Conservation (phyloP, 768 basidiomycete genomes). For the Calocybe cyanea region DNA sequence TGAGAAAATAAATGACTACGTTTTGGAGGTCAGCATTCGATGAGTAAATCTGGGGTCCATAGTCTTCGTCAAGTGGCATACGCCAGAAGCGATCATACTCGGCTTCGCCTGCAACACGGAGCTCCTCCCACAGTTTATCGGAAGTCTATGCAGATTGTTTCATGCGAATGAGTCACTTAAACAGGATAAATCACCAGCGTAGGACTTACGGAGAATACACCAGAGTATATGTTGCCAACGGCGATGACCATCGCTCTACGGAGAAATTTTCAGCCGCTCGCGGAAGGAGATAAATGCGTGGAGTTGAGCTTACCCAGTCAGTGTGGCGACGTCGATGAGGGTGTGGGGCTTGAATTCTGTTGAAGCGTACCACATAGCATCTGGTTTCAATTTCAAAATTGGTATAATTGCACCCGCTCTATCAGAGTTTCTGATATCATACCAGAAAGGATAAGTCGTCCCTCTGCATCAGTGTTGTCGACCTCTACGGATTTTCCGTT, state of each 20-base stretch:
- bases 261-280: background rate
- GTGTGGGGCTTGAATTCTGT: constrained; percentile 78
- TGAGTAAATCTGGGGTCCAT: constrained; percentile 67
- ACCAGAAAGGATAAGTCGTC: constrained; percentile 73
- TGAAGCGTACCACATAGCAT: constrained; percentile 81
- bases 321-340: constrained; percentile 82
- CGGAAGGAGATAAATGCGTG: background rate
- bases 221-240: constrained; percentile 72
- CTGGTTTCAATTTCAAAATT: too few relatives aligned
- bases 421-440: constrained; percentile 10
- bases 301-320: constrained; percentile 57
- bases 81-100: constrained; percentile 89
- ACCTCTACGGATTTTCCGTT: constrained; percentile 85
- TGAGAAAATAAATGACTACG: constrained; percentile 31
- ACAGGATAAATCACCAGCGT: background rate
- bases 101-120: constrained; percentile 64
- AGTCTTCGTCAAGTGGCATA: constrained; percentile 85
- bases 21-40: constrained; percentile 85
- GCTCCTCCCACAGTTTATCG: constrained; percentile 67
- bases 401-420: too few relatives aligned
- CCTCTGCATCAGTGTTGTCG: constrained; percentile 87
- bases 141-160: constrained; percentile 52
- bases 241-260: constrained; percentile 67
- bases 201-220: constrained; percentile 67
- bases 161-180: background rate